Evolutionary conservation across 2,329 filamentous ascomycete species (phyloP), one percentile per base, ranked within the genome.

Genomic region (Xenoacremonium recifei): DNA sequence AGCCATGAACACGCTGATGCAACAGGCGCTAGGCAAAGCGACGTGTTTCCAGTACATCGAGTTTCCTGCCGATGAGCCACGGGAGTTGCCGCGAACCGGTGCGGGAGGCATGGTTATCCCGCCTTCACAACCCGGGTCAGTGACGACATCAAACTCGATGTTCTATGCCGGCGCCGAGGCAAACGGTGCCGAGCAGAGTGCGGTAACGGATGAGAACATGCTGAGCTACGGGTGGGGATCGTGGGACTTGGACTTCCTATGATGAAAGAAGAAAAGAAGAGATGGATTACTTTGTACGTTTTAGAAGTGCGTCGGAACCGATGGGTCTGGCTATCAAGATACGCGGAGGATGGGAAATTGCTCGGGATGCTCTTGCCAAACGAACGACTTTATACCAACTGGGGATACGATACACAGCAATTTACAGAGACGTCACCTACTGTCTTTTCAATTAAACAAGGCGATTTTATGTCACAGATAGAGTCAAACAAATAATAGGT

Each of bases 1-100:
- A 3, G 48, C 40, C 5, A 52, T 65, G 10, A 50, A 53, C 5
- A 37, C 42, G 10, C 31, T 67, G 31, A 54, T 67, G 48, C 58
- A 62, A 31, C 59, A 62, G n/a, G 58, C 59, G 3, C 44, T 66
- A 4, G 64, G 64, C 3, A 60, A 56, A 40, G 60, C 64, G 13
- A 65, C 62, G 9, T 65, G 55, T 19, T 58, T 58, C 20, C 49
- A 58, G 37, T 46, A 42, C 7, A 38, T 58, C 11, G 39, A 53
- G 18, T 58, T 52, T 33, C 44, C 40, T 19, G 40, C 42, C 6
- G 55, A 55, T 39, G 50, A 48, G 19, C 44, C 45, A 17, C 13
- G 42, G 5, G 47, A 49, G 21, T 44, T 39, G 6, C 33, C 40
- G 18, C 41, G 34, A 11, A 37, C 23, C 9, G 29, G 7, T 9